Evolutionary conservation across 139 green algal species (phyloP), one percentile per base, ranked within the genome.

Genomic region (Coccomyxa sp.): DNA sequence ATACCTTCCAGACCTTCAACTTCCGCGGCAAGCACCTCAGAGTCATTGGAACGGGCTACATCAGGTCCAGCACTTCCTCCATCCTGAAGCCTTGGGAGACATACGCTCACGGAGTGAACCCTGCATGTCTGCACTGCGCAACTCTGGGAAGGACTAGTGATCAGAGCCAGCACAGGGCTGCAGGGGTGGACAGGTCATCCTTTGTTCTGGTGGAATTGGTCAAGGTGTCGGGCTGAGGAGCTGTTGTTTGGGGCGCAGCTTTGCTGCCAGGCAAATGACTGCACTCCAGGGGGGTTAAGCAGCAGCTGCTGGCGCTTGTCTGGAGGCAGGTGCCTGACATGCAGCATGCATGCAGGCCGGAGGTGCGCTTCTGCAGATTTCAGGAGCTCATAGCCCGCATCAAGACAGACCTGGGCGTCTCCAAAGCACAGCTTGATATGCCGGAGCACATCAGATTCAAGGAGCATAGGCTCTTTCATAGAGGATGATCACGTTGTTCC

Each of bases 331-430:
- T n/a, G 70, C 35, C 36, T 33, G 44, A 37, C 39, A 27, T 69
- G 73, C 41, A n/a, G n/a, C n/a, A n/a, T 16, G 7, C 50, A 8
- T 78, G 78, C 75, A 87, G 90, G 44, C 93, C 93, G 0, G 95
- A 98, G 84, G 87, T 95, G 58, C 79, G 80, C 40, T 98, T 98
- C 79, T n/a, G 58, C 29, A 83, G 89, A 37, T 36, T 98, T 55
- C 58, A 71, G 2, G 89, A 86, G 75, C 88, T 97, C 34, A 81
- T 95, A 33, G 77, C 77, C 2, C 86, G 91, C 41, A 97, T 97
- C 81, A 83, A 84, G 10, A 76, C 86, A 6, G 93, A 97, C 82
- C 90, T 93, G 2, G 87, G 90, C 36, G 86, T 91, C 36, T 82
- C 90, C 8, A 83, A 35, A 36, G 76, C 81, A 14, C 69, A 85